Evolutionary conservation across 805 yeast species (phyloP), one percentile per base, ranked within the genome.

Genomic region (Dipodascus albidus): DNA sequence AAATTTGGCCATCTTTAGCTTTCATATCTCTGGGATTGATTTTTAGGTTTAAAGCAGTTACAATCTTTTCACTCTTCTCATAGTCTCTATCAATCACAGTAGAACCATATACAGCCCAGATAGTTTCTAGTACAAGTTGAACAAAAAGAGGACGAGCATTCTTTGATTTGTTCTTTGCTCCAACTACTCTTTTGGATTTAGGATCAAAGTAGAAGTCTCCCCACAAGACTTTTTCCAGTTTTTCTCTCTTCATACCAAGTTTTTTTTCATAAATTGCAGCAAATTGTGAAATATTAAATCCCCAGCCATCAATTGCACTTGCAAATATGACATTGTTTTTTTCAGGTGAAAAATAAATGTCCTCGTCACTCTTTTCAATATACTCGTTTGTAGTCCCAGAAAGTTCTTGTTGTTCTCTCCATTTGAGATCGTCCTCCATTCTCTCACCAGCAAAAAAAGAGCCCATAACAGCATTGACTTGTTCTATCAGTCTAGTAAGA

Each of bases 271-370:
- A 87, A 33, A 93, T 81, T 54, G 85, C 82, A 4, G 96, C 86
- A 68, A 93, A 86, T 59, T 93, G 96, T 51, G 87, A 80, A 50
- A 93, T 74, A 47, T 87, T 85, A 67, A 93, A 93, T 0, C 98
- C 99, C 98, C 99, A 93, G 11, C 98, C 98, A 69, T 93, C 99
- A 19, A 85, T 74, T 0, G 99, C 99, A 33, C 82, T 76, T 0
- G 96, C 91, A 72, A 91, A 91, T 0, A 91, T 80, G 3, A 91
- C 96, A 63, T 91, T 91, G 64, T 88, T 88, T 59, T 80, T 77
- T 51, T 84, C 86, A 0, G 99, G 99, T 17, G 87, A 76, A 58
- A 91, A 91, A 65, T 90, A 90, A 23, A 90, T 70, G 60, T 83
- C 95, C 35, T 82, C 79, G 65, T 90, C 98, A 58, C 81, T 85